phyloP scores from a whole-genome alignment of 2,329 filamentous ascomycete genomes.

The Magnaporthiopsis rhizophila region DNA sequence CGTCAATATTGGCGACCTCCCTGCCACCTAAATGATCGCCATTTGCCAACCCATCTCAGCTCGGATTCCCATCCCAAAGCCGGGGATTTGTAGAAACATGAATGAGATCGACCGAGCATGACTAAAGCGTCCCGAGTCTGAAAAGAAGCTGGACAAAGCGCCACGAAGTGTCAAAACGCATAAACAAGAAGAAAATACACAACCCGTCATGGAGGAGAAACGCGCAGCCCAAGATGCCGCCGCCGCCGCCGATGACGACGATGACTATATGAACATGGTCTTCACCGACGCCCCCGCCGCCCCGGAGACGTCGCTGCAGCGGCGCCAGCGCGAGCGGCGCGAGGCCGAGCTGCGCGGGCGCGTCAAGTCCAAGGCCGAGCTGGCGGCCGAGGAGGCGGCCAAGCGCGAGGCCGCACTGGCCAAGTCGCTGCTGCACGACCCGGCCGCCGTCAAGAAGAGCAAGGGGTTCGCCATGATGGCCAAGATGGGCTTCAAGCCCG shows the following conservation, averaged over 20 bases:
- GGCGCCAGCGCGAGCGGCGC: conserved; percentile 43
- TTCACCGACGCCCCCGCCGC: conserved; percentile 56
- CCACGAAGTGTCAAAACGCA: background rate
- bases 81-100: background rate
- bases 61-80: background rate
- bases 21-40: too few relatives aligned
- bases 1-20: too few relatives aligned
- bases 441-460: conserved; percentile 50
- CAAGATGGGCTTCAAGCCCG: conserved; percentile 81
- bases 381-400: conserved; percentile 63
- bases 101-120: background rate
- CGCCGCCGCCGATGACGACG: conserved; percentile 57
- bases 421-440: conserved; percentile 54
- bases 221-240: background rate
- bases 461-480: conserved; percentile 97
- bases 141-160: background rate
- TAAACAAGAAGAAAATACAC: background rate
- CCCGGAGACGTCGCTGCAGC: conserved; percentile 44
- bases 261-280: conserved; percentile 97
- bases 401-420: conserved; percentile 69
- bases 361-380: conserved; percentile 74
- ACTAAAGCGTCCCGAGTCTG: background rate
- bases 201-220: background rate
- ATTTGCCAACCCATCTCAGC: too few relatives aligned
- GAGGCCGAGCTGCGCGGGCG: conserved; percentile 61